These are phyloP conservation scores for Dichotomopilus funicola DNA, from an alignment of 2,329 filamentous ascomycete species.

Conservation along the genomic window DNA sequence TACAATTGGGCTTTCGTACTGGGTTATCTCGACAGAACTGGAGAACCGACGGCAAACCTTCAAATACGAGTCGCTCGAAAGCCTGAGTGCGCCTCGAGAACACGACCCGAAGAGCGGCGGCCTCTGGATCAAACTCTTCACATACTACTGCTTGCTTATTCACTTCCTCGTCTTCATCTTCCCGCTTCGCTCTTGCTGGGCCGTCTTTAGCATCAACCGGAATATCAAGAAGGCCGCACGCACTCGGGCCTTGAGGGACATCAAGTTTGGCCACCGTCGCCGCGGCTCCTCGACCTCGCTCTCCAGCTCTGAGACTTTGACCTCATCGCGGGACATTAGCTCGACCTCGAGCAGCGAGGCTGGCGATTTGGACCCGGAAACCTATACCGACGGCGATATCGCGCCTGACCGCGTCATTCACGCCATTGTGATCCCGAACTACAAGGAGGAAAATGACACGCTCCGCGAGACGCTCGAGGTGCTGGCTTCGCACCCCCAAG, in stretches of 20 bases:
- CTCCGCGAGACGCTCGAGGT: conserved; percentile 63
- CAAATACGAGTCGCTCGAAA: conserved; percentile 37
- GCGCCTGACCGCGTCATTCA: conserved; percentile 49
- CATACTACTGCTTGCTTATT: conserved; percentile 59
- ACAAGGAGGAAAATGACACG: conserved; percentile 65
- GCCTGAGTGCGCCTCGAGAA: conserved; percentile 29
- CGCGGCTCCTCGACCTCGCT: conserved; percentile 49
- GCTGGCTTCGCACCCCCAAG: conserved; percentile 59
- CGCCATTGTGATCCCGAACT: conserved; percentile 65
- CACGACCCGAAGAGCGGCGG: conserved; percentile 38
- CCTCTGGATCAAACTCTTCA: conserved; percentile 48
- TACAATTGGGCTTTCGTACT: conserved; percentile 45
- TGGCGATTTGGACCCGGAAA: conserved; percentile 44
- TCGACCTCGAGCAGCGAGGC: conserved; percentile 45
- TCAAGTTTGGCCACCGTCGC: conserved; percentile 42
- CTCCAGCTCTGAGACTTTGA: conserved; percentile 50
- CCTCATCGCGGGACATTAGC: conserved; percentile 38
- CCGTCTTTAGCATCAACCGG: conserved; percentile 51
- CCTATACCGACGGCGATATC: conserved; percentile 39
- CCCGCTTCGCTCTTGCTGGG: conserved; percentile 55
- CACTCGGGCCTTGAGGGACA: conserved; percentile 41
- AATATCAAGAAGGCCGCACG: conserved; percentile 41
- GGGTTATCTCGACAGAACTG: conserved; percentile 47
- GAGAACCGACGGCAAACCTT: conserved; percentile 38
- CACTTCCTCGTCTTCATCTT: conserved; percentile 59